Conservation (phyloP, 176 grass and related monocot species). For the Oryza meridionalis region DNA sequence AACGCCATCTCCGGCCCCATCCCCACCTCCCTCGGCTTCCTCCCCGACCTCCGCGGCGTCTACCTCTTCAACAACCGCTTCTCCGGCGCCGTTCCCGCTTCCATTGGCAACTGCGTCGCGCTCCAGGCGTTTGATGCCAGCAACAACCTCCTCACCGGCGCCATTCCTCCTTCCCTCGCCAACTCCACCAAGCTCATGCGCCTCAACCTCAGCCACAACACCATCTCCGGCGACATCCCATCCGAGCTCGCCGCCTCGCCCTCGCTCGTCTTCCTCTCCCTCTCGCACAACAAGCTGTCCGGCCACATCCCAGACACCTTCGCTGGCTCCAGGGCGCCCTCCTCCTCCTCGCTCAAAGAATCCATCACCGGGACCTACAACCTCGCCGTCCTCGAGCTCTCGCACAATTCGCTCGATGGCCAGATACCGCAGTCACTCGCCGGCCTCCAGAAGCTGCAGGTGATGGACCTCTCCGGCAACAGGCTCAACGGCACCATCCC, state of each 20-base stretch:
- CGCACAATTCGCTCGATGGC: slow-evolving; percentile 48
- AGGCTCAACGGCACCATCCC: slow-evolving; percentile 59
- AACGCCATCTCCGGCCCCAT: slow-evolving; percentile 56
- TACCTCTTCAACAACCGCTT: slow-evolving; percentile 86
- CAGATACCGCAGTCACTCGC: slow-evolving; percentile 43
- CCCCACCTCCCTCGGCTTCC: slow-evolving; percentile 46
- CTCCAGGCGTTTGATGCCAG: slow-evolving; percentile 65
- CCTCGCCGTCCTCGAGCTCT: slow-evolving; percentile 51
- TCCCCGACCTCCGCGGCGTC: slow-evolving; percentile 57
- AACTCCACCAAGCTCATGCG: slow-evolving; percentile 64
- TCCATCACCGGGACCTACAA: slow-evolving; percentile 53
- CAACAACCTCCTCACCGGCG: slow-evolving; percentile 53
- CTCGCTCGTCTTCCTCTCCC: slow-evolving; percentile 56
- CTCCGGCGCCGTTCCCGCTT: slow-evolving; percentile 56
- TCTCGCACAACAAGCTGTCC: slow-evolving; percentile 60
- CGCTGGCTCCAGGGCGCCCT: background rate
- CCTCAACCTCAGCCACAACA: slow-evolving; percentile 68
- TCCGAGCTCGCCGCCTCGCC: slow-evolving; percentile 4
- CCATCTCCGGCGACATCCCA: slow-evolving; percentile 47
- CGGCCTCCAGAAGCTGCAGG: slow-evolving; percentile 46
- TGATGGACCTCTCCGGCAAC: slow-evolving; percentile 54
- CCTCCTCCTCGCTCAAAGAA: background rate
- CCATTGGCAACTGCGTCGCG: slow-evolving; percentile 47
- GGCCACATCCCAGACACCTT: slow-evolving; percentile 47
- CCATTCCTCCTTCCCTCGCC: slow-evolving; percentile 51